phyloP scores from a whole-genome alignment of 108 stramenopile species.

The Bacterosira constricta region DNA sequence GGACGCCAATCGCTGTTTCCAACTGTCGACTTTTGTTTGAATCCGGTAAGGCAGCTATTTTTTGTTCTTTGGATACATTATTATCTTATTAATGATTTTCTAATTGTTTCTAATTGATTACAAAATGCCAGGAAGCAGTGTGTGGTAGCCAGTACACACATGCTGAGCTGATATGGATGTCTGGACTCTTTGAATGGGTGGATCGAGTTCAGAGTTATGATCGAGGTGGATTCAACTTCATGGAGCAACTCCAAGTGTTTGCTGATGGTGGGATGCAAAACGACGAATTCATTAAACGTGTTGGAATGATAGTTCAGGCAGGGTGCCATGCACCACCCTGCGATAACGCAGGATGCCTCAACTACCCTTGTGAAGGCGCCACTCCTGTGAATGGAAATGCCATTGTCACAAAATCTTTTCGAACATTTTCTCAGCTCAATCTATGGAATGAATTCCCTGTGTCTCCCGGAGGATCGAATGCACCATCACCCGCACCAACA shows the following conservation, averaged over 20 bases:
- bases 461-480: constrained; percentile 15
- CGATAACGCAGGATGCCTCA: constrained; percentile 26
- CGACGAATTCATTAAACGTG: constrained; percentile 23
- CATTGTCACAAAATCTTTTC: constrained; percentile 24
- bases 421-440: constrained; percentile 19
- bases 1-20: constrained; percentile 13
- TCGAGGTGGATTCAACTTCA: constrained; percentile 36
- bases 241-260: constrained; percentile 26
- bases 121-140: background rate
- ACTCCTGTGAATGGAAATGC: background rate
- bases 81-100: too few relatives aligned
- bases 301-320: constrained; percentile 21
- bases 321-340: constrained; percentile 45
- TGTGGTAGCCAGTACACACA: constrained; percentile 5
- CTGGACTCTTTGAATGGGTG: constrained; percentile 35
- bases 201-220: constrained; percentile 26
- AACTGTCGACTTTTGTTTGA: constrained; percentile 29
- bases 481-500: constrained; percentile 33
- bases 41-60: constrained; percentile 34
- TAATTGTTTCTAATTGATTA: constrained; percentile 26
- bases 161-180: constrained; percentile 24
- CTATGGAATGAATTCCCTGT: constrained; percentile 23
- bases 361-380: constrained; percentile 25
- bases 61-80: too few relatives aligned
- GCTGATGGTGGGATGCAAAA: constrained; percentile 42